Percentiles rank a stretch among this genome's conserved stretches.
Conservation (phyloP, 2,329 filamentous ascomycete genomes). For the Fusarium fracticaudum region DNA sequence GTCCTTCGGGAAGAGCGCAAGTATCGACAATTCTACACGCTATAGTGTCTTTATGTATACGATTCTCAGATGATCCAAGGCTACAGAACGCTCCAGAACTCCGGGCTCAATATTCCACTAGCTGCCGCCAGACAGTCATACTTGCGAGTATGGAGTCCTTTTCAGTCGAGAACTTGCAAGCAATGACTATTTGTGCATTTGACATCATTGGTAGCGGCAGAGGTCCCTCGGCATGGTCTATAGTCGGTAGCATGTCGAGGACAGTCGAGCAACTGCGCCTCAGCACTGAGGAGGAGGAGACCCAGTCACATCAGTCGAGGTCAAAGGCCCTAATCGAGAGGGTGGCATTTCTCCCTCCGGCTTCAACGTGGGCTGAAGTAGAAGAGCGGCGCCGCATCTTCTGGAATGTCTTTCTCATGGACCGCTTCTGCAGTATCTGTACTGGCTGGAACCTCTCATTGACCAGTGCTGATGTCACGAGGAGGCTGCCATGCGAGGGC, state of each 20-base stretch:
- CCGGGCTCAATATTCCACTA: conserved; percentile 37
- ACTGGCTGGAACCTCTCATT: conserved; percentile 49
- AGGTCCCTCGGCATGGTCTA: conserved; percentile 49
- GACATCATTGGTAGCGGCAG: conserved; percentile 50
- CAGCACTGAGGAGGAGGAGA: conserved; percentile 48
- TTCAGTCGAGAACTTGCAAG: conserved; percentile 48
- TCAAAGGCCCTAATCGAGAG: conserved; percentile 46
- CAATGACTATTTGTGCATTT: conserved; percentile 49
- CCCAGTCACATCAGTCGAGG: conserved; percentile 3
- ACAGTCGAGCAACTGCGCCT: conserved; percentile 53
- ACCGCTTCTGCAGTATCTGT: conserved; percentile 53
- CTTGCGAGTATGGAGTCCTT: conserved; percentile 49
- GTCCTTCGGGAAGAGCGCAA: conserved; percentile 21
- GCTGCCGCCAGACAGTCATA: conserved; percentile 45
- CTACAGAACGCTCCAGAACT: conserved; percentile 33
- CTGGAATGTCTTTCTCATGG: conserved; percentile 54
- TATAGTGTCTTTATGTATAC: conserved; percentile 44
- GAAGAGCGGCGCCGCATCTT: conserved; percentile 54
- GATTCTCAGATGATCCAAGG: conserved; percentile 41
- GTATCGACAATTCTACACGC: conserved; percentile 50
- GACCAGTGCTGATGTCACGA: conserved; percentile 49
- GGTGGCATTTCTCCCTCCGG: conserved; percentile 45
- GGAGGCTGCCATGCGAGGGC: conserved; percentile 53
- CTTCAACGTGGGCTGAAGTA: conserved; percentile 48
- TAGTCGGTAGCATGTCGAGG: conserved; percentile 51